Percentiles rank a stretch among this genome's conserved stretches.
These are phyloP conservation scores for Blastomyces emzantsi DNA, from an alignment of 2,329 filamentous ascomycete species.

Conservation along the genomic window DNA sequence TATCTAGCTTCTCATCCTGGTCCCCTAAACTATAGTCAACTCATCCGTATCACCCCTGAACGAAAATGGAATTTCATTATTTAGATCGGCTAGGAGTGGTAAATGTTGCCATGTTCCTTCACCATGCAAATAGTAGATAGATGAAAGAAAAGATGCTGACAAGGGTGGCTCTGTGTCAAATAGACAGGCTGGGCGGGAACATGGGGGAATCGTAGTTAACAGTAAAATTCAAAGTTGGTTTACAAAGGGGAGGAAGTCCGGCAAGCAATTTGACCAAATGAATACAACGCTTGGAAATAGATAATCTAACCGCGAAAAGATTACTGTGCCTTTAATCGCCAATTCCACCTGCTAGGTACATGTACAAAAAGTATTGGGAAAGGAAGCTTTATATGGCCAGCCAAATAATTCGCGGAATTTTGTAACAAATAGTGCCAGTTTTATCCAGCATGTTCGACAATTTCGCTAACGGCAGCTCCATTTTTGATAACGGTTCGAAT, in stretches of 20 bases:
- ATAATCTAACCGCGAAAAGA: neutral
- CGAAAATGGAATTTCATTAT: too few relatives aligned
- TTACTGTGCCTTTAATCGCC: neutral
- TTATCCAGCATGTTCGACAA: slow-evolving; percentile 73
- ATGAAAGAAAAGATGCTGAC: too few relatives aligned
- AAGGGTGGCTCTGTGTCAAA: neutral
- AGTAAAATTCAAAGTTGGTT: neutral
- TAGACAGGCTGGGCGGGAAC: neutral
- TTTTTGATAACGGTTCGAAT: slow-evolving; percentile 71
- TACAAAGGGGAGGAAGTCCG: neutral
- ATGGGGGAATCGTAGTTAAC: neutral
- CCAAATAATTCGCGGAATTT: neutral
- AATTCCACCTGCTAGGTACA: neutral
- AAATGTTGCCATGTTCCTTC: neutral
- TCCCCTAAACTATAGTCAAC: too few relatives aligned
- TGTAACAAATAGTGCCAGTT: neutral
- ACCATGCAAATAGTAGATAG: neutral
- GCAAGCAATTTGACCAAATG: neutral
- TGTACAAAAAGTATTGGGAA: neutral
- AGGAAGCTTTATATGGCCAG: neutral
- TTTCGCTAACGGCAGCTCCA: slow-evolving; percentile 77
- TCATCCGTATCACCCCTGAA: too few relatives aligned
- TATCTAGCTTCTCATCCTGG: too few relatives aligned
- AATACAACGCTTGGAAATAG: neutral
- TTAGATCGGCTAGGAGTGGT: too few relatives aligned